Base-by-base conservation (phyloP, 352 stramenopile species). In the Globisporangium paroecandrum region DNA sequence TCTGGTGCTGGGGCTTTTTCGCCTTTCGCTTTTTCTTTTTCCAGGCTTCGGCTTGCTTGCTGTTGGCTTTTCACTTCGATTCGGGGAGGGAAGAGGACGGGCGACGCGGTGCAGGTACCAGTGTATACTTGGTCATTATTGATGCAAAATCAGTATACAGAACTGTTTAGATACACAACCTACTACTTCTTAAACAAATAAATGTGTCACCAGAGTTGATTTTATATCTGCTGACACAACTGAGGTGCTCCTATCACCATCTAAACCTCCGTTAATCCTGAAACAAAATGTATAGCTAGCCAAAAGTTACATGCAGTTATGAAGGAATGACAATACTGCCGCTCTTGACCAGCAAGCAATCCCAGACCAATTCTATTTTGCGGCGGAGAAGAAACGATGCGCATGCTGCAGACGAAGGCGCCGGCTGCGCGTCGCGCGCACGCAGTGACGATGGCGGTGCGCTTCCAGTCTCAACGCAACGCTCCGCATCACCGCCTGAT, bases 401-500 rank as follows among this genome's bases (percentile, higher is more conserved):
- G 32, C 32, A 62, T 62, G 56, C 56, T 62, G 32, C n/a, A 47
- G 29, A 20, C 25, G 5, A 34, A 34, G 27, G 49, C 47, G 20
- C 4, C 51, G 7, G 62, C 36, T 34, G 36, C 36, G 62, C 47
- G 66, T 8, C 60, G 27, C 36, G 62, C 68, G 43, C 58, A 32
- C n/a, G 34, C 34, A 8, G 4, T 54, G 32, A 12, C 53, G 3
- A 13, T 6, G 22, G 38, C 53, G 1, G 12, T 32, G 2, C 53
- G 29, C 0, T 18, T 24, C 2, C 43, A 54, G 2, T 8, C 38
- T 1, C 43, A 54, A 8, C 41, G 29, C 41, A 49, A 4, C 41
- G 15, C 6, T 53, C 62, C 18, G 9, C 58, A 69, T 0, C 34
- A 34, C 5, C 78, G 80, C n/a, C 22, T 27, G 3, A 13, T 88